A percentile compares a stretch with the other conserved stretches of the same genome.
These are phyloP conservation scores for Termitomyces sp. DNA, from an alignment of 768 basidiomycete species.

Conservation along the genomic window DNA sequence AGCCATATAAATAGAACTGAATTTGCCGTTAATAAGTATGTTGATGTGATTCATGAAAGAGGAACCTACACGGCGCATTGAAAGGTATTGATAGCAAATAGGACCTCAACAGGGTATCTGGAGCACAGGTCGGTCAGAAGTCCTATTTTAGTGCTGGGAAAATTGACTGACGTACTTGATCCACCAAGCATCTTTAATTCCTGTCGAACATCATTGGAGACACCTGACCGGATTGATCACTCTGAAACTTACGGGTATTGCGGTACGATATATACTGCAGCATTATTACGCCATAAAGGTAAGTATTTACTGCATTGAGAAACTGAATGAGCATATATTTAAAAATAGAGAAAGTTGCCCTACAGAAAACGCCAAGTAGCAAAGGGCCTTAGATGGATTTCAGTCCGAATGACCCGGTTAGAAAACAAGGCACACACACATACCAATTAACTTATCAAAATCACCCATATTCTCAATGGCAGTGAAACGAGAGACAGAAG, in stretches of 20 bases:
- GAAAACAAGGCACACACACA: not conserved
- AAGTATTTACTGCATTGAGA: constrained; percentile 18
- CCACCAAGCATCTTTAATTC: constrained; percentile 21
- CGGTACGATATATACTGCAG: constrained; percentile 26
- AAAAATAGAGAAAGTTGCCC: not conserved
- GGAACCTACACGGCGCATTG: constrained; percentile 18
- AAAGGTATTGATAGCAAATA: constrained; percentile 24
- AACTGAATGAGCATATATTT: not conserved
- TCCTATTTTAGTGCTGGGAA: not conserved
- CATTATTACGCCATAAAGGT: constrained; percentile 19
- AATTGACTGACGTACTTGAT: constrained; percentile 16
- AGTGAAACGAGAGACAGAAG: not conserved
- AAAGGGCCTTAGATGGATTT: constrained; percentile 13
- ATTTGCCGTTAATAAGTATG: not conserved
- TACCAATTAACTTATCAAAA: constrained; percentile 8
- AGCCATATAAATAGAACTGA: constrained; percentile 6
- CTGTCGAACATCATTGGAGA: constrained; percentile 8
- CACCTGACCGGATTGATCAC: too few species aligned
- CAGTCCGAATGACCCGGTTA: not conserved
- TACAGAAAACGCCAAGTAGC: constrained; percentile 20
- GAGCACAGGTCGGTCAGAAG: not conserved
- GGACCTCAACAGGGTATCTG: constrained; percentile 12
- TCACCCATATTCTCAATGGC: constrained; percentile 1
- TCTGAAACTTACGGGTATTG: constrained; percentile 23
- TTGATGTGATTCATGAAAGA: not conserved